These are phyloP conservation scores for Colletotrichum lindemuthianum DNA, from an alignment of 2,329 filamentous ascomycete species.

Conservation along the genomic window DNA sequence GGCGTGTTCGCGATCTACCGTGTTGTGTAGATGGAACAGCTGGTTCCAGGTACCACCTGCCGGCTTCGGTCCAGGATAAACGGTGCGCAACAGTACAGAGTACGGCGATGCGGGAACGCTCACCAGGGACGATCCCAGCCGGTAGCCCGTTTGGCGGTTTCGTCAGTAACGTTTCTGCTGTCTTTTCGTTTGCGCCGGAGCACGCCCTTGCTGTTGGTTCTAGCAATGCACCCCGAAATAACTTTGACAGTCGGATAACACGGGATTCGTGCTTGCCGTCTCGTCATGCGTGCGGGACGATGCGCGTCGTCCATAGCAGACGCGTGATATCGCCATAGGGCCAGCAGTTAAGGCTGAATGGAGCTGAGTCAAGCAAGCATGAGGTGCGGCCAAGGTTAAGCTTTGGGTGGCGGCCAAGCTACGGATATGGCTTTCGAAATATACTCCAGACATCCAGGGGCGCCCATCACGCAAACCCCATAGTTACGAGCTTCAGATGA, in stretches of 20 bases:
- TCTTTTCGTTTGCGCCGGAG: neutral
- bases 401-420: conserved; percentile 1
- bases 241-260: too few relatives aligned
- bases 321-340: conserved; percentile 10
- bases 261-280: neutral
- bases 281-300: conserved; percentile 13
- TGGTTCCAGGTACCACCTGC: neutral
- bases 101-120: too few relatives aligned
- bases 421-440: neutral
- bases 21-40: neutral
- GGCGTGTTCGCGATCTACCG: neutral
- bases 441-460: conserved; percentile 9
- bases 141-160: neutral
- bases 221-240: too few relatives aligned
- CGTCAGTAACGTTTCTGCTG: neutral
- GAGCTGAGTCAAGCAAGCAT: neutral
- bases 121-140: conserved; percentile 6
- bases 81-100: too few relatives aligned
- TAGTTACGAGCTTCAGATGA: neutral
- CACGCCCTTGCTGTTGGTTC: too few relatives aligned
- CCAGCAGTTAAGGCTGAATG: neutral
- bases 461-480: neutral
- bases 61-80: conserved; percentile 1
- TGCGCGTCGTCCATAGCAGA: neutral
- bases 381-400: neutral